These are phyloP conservation scores for Boletus sp. DNA, from an alignment of 768 basidiomycete species.

Conservation along the genomic window DNA sequence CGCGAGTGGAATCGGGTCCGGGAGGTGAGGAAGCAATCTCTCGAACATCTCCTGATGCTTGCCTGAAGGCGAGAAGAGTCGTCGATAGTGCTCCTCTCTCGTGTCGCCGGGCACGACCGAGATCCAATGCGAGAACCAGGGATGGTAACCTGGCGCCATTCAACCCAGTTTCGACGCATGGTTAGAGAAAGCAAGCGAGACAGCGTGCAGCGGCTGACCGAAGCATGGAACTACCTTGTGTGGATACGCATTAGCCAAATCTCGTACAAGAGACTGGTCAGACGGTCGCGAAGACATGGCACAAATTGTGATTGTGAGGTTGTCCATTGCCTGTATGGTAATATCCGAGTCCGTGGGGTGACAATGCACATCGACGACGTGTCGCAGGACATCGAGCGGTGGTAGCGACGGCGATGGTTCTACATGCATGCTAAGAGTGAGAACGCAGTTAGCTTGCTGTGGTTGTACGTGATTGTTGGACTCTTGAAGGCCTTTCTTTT, in stretches of 20 bases:
- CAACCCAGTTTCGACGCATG: conserved; percentile 7
- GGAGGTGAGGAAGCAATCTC: conserved; percentile 61
- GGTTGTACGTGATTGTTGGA: neutral
- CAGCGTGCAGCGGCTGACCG: conserved; percentile 50
- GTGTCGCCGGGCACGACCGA: conserved; percentile 41
- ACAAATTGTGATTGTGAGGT: conserved; percentile 65
- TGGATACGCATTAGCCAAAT: conserved; percentile 59
- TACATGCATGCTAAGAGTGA: neutral
- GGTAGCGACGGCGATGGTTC: conserved; percentile 17
- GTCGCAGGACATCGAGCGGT: conserved; percentile 47
- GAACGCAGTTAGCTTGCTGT: neutral
- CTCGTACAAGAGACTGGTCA: conserved; percentile 72
- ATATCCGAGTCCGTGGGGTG: conserved; percentile 83
- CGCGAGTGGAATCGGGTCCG: conserved; percentile 64
- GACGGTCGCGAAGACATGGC: conserved; percentile 72
- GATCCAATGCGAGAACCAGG: conserved; percentile 89
- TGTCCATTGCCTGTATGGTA: conserved; percentile 46
- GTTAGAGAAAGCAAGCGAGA: conserved; percentile 11
- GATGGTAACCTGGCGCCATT: conserved; percentile 73
- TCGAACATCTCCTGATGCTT: conserved; percentile 46
- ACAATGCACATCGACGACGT: conserved; percentile 86
- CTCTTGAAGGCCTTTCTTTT: neutral
- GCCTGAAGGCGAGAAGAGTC: conserved; percentile 54
- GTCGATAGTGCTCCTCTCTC: conserved; percentile 75
- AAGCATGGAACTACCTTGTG: conserved; percentile 83